These are phyloP conservation scores for Berberis vulgaris DNA, from an alignment of 164 flowering plant species.

Conservation along the genomic window DNA sequence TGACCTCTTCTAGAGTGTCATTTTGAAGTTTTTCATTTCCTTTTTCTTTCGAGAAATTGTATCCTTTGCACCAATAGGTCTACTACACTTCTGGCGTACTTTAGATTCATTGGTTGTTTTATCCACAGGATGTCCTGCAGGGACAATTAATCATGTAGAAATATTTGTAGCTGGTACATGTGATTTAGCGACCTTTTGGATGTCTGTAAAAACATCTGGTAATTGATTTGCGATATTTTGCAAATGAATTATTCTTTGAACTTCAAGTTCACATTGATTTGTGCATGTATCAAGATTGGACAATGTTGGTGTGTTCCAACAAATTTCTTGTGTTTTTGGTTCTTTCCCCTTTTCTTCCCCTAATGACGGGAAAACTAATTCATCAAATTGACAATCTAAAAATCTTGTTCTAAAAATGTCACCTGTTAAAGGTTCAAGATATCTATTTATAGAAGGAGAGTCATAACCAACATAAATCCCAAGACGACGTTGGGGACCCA, in stretches of 20 bases:
- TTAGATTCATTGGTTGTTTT: background rate
- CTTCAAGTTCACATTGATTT: background rate
- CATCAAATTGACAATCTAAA: constrained; percentile 6
- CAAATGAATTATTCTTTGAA: background rate
- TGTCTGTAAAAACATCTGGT: constrained; percentile 1
- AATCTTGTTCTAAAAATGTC: background rate
- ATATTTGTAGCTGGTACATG: background rate
- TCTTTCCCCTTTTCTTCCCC: background rate
- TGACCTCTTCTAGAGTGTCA: background rate
- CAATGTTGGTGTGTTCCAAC: background rate
- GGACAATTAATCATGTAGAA: background rate
- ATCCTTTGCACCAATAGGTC: constrained; percentile 4
- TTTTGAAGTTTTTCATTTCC: background rate
- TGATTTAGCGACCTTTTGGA: background rate
- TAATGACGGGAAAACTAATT: background rate
- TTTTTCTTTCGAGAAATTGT: background rate
- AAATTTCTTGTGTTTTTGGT: background rate
- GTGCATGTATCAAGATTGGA: background rate
- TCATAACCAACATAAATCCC: constrained; percentile 6
- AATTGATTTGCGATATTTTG: background rate
- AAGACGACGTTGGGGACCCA: too few relatives aligned
- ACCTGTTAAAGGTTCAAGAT: constrained; percentile 1
- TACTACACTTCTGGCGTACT: background rate
- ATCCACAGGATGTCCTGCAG: background rate
- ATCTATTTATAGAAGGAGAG: background rate